phyloP scores from a whole-genome alignment of 306 rosid genomes.

The Canavalia ensiformis region DNA sequence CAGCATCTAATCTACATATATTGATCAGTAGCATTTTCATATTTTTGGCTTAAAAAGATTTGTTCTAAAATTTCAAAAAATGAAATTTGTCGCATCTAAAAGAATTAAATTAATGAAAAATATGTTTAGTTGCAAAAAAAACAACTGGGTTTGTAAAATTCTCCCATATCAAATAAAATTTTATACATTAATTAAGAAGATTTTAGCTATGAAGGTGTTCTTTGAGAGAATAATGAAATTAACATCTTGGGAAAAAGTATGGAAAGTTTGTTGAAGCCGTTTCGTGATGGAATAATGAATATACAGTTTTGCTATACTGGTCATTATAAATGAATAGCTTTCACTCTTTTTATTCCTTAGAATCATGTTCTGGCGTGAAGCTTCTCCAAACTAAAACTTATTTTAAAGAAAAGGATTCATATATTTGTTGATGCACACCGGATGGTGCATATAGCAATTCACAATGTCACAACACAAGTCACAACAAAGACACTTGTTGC shows the following conservation, averaged over 20 bases:
- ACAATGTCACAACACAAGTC: not conserved
- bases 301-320: not conserved
- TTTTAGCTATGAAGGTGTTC: not conserved
- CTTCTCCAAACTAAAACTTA: not conserved
- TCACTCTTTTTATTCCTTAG: conserved; percentile 27
- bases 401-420: not conserved
- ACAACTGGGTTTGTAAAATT: not conserved
- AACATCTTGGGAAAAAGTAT: not conserved
- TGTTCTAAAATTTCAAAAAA: not conserved
- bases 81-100: not conserved
- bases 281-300: conserved; percentile 10
- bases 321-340: not conserved
- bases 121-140: not conserved
- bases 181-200: not conserved
- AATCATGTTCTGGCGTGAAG: conserved; percentile 21
- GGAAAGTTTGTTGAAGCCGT: not conserved
- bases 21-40: not conserved
- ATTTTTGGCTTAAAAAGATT: not conserved
- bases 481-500: conserved; percentile 9
- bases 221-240: not conserved
- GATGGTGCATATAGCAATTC: conserved; percentile 30
- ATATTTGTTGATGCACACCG: conserved; percentile 5
- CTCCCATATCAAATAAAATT: not conserved
- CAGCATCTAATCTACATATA: not conserved
- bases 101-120: not conserved